Conservation (phyloP, 768 basidiomycete genomes). For the Filobasidium wieringae region DNA sequence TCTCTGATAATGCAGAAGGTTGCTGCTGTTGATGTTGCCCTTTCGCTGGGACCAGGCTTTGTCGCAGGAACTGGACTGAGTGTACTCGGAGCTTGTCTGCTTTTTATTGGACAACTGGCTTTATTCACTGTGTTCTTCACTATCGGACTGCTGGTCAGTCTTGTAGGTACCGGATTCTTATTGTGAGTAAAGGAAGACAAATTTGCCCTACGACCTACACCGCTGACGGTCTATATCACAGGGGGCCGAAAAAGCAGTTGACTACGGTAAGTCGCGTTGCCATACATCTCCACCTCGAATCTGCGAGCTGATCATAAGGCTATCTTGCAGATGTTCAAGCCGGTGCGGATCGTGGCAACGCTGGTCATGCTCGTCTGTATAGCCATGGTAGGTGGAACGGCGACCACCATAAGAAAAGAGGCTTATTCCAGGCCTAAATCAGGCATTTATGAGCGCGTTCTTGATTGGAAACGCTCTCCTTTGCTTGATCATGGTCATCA, state of each 20-base stretch:
- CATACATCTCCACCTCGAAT: not conserved
- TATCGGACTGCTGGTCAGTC: conserved; percentile 66
- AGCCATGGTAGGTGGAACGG: too few species aligned
- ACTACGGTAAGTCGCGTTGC: conserved; percentile 51
- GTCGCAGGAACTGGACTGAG: conserved; percentile 66
- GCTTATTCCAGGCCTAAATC: too few species aligned
- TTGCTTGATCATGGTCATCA: conserved; percentile 57
- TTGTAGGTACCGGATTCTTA: conserved; percentile 80
- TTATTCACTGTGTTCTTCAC: conserved; percentile 66
- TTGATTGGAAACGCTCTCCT: conserved; percentile 14
- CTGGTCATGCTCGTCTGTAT: conserved; percentile 67
- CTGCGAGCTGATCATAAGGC: not conserved
- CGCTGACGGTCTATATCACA: conserved; percentile 4
- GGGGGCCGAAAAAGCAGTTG: conserved; percentile 50
- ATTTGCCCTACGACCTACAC: not conserved
- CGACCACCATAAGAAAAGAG: too few species aligned
- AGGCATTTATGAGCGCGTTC: conserved; percentile 11
- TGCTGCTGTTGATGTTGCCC: conserved; percentile 1
- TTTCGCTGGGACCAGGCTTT: conserved; percentile 48
- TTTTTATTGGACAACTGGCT: conserved; percentile 58
- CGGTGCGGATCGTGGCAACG: conserved; percentile 71
- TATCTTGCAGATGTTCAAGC: conserved; percentile 74
- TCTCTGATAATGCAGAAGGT: not conserved
- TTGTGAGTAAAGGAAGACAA: conserved; percentile 49
- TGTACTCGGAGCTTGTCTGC: conserved; percentile 61